A percentile compares a stretch with the other conserved stretches of the same genome.
phyloP scores from a whole-genome alignment of 352 stramenopile species.

The Thalassiosira exigua region DNA sequence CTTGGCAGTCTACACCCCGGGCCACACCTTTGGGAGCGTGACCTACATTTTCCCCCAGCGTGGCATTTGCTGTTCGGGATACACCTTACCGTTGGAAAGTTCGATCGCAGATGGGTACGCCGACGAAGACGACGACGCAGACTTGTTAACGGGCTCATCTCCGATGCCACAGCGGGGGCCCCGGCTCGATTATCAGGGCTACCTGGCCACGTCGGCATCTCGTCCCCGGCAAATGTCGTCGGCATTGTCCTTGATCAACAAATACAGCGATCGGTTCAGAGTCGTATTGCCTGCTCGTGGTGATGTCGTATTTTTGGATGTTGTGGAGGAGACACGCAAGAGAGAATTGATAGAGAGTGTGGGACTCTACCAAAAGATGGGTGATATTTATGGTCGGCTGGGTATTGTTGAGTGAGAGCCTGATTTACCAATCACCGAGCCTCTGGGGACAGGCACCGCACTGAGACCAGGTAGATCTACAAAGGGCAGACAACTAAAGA shows the following conservation, averaged over 20 bases:
- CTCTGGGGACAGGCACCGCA: too few relatives aligned
- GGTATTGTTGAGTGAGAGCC: conserved; percentile 67
- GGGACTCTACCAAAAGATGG: conserved; percentile 78
- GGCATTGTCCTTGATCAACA: conserved; percentile 65
- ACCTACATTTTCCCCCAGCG: conserved; percentile 82
- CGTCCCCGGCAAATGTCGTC: conserved; percentile 75
- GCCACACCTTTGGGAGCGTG: conserved; percentile 78
- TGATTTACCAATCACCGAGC: too few relatives aligned
- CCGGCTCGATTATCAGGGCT: conserved; percentile 77
- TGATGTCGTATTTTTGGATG: conserved; percentile 72
- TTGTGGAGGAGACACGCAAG: conserved; percentile 45
- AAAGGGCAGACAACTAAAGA: too few relatives aligned
- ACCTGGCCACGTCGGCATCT: conserved; percentile 78
- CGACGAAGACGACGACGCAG: conserved; percentile 51
- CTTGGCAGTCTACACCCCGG: conserved; percentile 79
- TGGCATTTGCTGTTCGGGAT: conserved; percentile 73
- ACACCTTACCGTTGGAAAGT: conserved; percentile 78
- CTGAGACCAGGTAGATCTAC: too few relatives aligned
- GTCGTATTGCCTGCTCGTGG: conserved; percentile 72
- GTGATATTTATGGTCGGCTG: conserved; percentile 76
- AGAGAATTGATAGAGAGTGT: conserved; percentile 70
- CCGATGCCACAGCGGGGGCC: conserved; percentile 48
- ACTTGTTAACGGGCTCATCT: not conserved
- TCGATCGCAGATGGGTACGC: conserved; percentile 8
- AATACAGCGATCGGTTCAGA: conserved; percentile 75